Evolutionary conservation across 495 filamentous ascomycete genomes (phyloP).

Genomic region (Bryoglossum gracile): DNA sequence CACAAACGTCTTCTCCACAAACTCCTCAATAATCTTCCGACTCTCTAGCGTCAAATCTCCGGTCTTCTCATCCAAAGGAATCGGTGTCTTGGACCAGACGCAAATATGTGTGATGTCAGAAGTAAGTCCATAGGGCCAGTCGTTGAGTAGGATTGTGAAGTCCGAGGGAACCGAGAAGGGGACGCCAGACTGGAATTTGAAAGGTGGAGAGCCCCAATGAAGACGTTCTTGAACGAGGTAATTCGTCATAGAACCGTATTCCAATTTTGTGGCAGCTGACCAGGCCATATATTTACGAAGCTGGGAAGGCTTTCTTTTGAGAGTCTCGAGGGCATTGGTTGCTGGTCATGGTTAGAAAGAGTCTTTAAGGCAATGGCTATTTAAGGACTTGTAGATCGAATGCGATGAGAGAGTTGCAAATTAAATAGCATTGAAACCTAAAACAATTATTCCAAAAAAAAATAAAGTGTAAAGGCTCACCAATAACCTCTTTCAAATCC

Average conservation of each 20-base stretch:
- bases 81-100: slow-evolving; percentile 56
- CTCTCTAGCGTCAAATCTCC: slow-evolving; percentile 70
- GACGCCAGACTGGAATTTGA: slow-evolving; percentile 40
- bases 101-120: slow-evolving; percentile 67
- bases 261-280: slow-evolving; percentile 57
- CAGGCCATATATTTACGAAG: slow-evolving; percentile 77
- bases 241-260: slow-evolving; percentile 71
- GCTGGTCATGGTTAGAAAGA: no score
- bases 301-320: slow-evolving; percentile 79
- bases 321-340: slow-evolving; percentile 60
- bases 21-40: slow-evolving; percentile 52
- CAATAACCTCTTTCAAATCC: slow-evolving; percentile 57
- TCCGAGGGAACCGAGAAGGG: slow-evolving; percentile 66
- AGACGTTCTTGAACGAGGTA: slow-evolving; percentile 70
- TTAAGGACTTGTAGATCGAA: not conserved
- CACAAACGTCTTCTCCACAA: slow-evolving; percentile 62
- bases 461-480: no score
- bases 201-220: slow-evolving; percentile 54
- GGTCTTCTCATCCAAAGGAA: slow-evolving; percentile 45
- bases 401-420: not conserved
- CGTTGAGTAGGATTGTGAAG: slow-evolving; percentile 72
- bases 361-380: no score
- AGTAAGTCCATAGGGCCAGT: slow-evolving; percentile 83
- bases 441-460: no score
- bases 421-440: no score